These are phyloP conservation scores for Pneumocystis murina DNA, from an alignment of 1,139 yeast species.

Conservation along the genomic window DNA sequence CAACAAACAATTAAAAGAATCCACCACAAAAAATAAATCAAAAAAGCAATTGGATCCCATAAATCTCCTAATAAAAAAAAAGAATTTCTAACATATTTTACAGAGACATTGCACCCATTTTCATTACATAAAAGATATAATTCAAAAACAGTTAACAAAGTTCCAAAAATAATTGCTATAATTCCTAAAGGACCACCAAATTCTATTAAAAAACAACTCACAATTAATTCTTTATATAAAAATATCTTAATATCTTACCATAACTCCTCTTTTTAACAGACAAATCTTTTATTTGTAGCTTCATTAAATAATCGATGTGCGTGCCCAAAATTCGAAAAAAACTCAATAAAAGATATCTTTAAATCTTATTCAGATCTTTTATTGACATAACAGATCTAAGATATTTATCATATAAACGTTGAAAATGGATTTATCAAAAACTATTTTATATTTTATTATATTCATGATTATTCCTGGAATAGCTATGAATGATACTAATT, in stretches of 20 bases:
- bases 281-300: neutral
- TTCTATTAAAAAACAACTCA: conserved; percentile 55
- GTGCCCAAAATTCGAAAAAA: too few species aligned
- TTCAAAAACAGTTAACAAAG: conserved; percentile 48
- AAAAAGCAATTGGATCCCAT: conserved; percentile 38
- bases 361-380: too few species aligned
- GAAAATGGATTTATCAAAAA: neutral
- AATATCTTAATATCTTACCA: neutral
- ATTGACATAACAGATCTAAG: too few species aligned
- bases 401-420: too few species aligned
- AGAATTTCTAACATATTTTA: conserved; percentile 10
- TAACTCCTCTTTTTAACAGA: neutral
- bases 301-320: neutral
- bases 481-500: neutral
- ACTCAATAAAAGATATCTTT: too few species aligned
- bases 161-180: conserved; percentile 43
- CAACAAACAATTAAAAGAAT: conserved; percentile 48
- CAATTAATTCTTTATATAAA: conserved; percentile 30
- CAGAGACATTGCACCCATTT: conserved; percentile 21
- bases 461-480: neutral
- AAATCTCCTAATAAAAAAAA: conserved; percentile 6
- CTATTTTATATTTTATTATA: neutral
- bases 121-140: conserved; percentile 37
- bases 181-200: conserved; percentile 73
- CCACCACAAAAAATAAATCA: conserved; percentile 63